Conservation (phyloP, 306 rosid species). For the Acacia confusa region DNA sequence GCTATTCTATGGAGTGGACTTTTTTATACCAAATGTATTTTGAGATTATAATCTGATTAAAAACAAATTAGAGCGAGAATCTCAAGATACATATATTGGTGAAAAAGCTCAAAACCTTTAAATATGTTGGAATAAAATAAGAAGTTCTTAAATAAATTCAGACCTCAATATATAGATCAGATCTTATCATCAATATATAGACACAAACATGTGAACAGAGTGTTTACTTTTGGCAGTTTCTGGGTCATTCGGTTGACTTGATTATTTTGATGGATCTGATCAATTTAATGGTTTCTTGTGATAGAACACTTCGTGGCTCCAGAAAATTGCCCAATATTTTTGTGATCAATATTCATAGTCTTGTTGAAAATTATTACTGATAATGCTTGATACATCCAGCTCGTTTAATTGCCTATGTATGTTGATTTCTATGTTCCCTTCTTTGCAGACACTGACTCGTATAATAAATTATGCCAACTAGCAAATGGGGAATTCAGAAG, state of each 20-base stretch:
- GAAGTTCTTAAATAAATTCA: not conserved
- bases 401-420: not conserved
- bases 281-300: not conserved
- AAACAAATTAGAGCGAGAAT: not conserved
- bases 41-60: not conserved
- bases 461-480: conserved; percentile 53
- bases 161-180: not conserved
- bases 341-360: too few species aligned
- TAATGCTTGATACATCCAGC: not conserved
- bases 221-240: not conserved
- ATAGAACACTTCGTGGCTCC: not conserved
- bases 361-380: not conserved
- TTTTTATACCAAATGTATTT: not conserved
- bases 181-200: not conserved
- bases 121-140: not conserved
- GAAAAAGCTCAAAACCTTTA: not conserved
- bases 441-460: conserved; percentile 42
- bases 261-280: not conserved
- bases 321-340: not conserved
- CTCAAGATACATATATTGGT: not conserved
- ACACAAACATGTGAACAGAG: not conserved
- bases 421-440: conserved; percentile 22
- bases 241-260: not conserved
- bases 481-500: conserved; percentile 57
- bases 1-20: not conserved